phyloP scores from a whole-genome alignment of 2,329 filamentous ascomycete species.

The Fusarium setosum region DNA sequence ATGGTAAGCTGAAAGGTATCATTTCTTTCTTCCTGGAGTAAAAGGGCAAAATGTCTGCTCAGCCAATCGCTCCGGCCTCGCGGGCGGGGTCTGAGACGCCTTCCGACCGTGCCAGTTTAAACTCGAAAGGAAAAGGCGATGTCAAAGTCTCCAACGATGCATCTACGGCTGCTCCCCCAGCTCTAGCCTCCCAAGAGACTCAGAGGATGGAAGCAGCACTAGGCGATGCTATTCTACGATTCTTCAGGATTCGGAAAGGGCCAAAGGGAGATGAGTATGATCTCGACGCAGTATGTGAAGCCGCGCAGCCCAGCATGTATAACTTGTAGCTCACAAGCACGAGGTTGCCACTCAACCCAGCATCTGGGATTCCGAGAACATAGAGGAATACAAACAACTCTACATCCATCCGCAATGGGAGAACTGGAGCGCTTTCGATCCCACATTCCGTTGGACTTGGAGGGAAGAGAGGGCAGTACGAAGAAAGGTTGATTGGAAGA shows the following conservation, averaged over 20 bases:
- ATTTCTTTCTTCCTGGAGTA: no score
- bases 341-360: slow-evolving; percentile 51
- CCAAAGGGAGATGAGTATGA: slow-evolving; percentile 42
- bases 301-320: background rate
- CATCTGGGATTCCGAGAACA: slow-evolving; percentile 50
- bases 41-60: background rate
- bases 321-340: slow-evolving; percentile 20
- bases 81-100: background rate
- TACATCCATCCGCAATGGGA: slow-evolving; percentile 52
- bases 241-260: slow-evolving; percentile 47
- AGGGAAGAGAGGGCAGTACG: slow-evolving; percentile 48
- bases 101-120: slow-evolving; percentile 9
- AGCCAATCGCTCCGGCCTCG: background rate
- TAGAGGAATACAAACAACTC: slow-evolving; percentile 49
- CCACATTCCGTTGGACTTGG: slow-evolving; percentile 49
- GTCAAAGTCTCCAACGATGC: background rate
- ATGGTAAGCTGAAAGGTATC: background rate
- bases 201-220: slow-evolving; percentile 47
- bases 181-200: slow-evolving; percentile 40
- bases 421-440: slow-evolving; percentile 49
- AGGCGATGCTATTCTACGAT: slow-evolving; percentile 47
- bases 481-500: slow-evolving; percentile 51
- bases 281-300: slow-evolving; percentile 29
- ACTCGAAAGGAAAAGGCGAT: background rate
- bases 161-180: slow-evolving; percentile 7